Base-by-base conservation (phyloP, 78 protist genomes). In the Dictyostelium citrinum region DNA sequence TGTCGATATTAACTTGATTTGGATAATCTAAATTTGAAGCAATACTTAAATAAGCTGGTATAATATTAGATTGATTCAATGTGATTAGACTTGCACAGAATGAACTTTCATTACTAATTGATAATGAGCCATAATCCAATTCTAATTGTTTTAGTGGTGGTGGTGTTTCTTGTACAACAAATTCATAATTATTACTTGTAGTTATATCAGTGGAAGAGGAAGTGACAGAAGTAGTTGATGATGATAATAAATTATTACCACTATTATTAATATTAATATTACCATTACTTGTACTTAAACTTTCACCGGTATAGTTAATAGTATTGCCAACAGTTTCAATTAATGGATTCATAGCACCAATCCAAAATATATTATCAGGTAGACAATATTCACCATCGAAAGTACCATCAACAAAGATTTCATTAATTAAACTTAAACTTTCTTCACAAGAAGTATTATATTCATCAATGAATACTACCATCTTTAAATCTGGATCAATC, bases 381-480 rank as follows among this genome's bases (percentile, higher is more conserved):
- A 74, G 24, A 22, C 24, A 2, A 11, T 22, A 1, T 29, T 77
- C 72, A 35, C 96, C 96, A 88, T 94, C 96, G 5, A 94, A 45
- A 22, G 67, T 61, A 5, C 55, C 45, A 35, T 95, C 92, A 20
- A 37, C 43, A 51, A 95, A 95, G 17, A 95, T 80, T 64, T 95
- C 97, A 64, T 82, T 90, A 14, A 95, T 82, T 16, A 95, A 43
- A n/a, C 93, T 83, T 46, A 90, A 31, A 12, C 81, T 43, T 61
- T 90, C 93, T 24, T 78, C 67, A 17, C 94, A 84, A 14, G 58
- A 16, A 1, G 97, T 95, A 35, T 92, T 92, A 39, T 72, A 82
- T 29, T 95, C 97, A 81, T 95, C 97, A 6, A 95, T 83, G 24
- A 95, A 95, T 10, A 95, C 95, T n/a, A 95, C 84, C 90, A 90